Base-by-base conservation (phyloP, 2,329 filamentous ascomycete species). In the Penicillium concentricum region DNA sequence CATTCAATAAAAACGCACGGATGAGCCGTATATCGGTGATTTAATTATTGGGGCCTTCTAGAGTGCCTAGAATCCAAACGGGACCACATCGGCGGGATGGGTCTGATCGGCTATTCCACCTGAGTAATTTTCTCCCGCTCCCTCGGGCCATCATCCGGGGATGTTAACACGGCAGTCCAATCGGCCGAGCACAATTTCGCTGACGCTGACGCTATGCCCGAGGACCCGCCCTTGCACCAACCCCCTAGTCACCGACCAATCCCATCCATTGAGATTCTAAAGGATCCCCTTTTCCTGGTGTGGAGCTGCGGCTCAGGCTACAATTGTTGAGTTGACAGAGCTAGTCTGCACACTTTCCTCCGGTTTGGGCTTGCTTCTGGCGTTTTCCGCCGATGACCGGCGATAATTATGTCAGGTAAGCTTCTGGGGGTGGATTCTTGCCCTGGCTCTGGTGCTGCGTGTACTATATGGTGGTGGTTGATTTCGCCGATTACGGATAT, bases 311-410 rank as follows among this genome's bases (percentile, higher is more conserved):
- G 56, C 43, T 39, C 47, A 43, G 28, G 38, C 44, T 49, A 44
- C 20, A 44, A 59, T 58, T 52, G 53, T 57, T 51, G 51, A 53
- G 48, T 15, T 34, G 41, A 24, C 24, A 47, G 24, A 24, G 32
- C 39, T 22, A 48, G 34, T 15, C 24, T 22, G 9, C 26, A 16
- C 2, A 43, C 48, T 55, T 61, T 60, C 54, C 57, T 64, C 63
- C 62, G 62, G 44, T 60, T 56, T 52, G 44, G 24, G 28, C 12
- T 12, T 35, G 15, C 12, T 6, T 35, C 12, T 34, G 49, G 12
- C 20, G 26, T 15, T 54, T 59, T 60, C 44, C 59, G 62, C 62
- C 62, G 64, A 65, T 55, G 53, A 66, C 64, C 64, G 64, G 64
- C 56, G 44, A 42, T 64, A 42, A 46, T 20, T 26, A 24, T 45